A percentile compares a stretch with the other conserved stretches of the same genome.
These are phyloP conservation scores for Aspergillus japonicus DNA, from an alignment of 2,329 filamentous ascomycete genomes.

Conservation along the genomic window DNA sequence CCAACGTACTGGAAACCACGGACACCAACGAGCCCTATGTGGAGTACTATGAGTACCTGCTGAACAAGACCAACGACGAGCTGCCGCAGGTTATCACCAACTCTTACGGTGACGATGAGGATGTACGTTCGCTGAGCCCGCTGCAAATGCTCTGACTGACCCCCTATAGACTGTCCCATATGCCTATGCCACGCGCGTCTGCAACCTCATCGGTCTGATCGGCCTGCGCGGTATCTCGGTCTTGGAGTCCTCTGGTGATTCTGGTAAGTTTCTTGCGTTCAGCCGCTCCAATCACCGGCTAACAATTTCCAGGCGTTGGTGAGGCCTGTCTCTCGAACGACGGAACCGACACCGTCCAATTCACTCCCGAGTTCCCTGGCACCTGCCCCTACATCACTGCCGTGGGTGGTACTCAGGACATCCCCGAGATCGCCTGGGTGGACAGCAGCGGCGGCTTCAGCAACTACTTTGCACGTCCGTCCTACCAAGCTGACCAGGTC, in stretches of 20 bases:
- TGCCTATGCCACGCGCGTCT: conserved; percentile 61
- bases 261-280: conserved; percentile 17
- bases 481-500: conserved; percentile 50
- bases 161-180: conserved; percentile 56
- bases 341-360: conserved; percentile 55
- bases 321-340: conserved; percentile 1
- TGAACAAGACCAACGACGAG: conserved; percentile 46
- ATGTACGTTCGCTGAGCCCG: conserved; percentile 11
- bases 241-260: conserved; percentile 62
- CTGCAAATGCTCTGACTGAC: neutral
- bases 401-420: conserved; percentile 59
- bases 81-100: conserved; percentile 64
- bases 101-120: conserved; percentile 66
- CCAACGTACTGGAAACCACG: conserved; percentile 43
- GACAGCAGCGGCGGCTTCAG: conserved; percentile 52
- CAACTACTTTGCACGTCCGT: conserved; percentile 50
- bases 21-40: conserved; percentile 69
- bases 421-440: conserved; percentile 51
- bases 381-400: conserved; percentile 68
- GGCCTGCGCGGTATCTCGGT: conserved; percentile 66
- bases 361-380: conserved; percentile 63
- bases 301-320: neutral
- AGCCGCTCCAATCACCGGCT: no score
- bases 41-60: conserved; percentile 59
- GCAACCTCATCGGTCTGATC: conserved; percentile 63